Percentiles rank a stretch among this genome's conserved stretches.
Evolutionary conservation across 805 yeast species (phyloP).

Genomic region (Blastobotrys peoriensis): DNA sequence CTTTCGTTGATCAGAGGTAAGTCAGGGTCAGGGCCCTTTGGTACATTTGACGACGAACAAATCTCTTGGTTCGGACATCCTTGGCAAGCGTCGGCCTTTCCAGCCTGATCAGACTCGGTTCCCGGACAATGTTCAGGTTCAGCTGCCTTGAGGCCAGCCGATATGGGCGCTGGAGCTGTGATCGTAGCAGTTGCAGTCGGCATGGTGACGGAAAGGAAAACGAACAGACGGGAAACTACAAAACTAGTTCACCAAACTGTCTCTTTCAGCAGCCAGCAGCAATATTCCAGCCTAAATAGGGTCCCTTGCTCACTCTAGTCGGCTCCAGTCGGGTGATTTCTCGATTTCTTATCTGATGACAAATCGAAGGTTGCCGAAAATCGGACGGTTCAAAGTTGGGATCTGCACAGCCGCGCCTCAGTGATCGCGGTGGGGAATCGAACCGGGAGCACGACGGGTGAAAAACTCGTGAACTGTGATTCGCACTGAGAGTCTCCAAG

Average conservation of each 20-base stretch:
- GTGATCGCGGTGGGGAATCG: too few relatives aligned
- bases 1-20: constrained; percentile 67
- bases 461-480: too few relatives aligned
- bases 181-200: constrained; percentile 5
- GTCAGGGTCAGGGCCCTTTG: constrained; percentile 95
- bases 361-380: background rate
- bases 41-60: constrained; percentile 62
- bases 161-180: constrained; percentile 4
- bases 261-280: too few relatives aligned
- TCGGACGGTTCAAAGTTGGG: too few relatives aligned
- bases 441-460: too few relatives aligned
- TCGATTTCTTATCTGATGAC: too few relatives aligned
- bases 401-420: too few relatives aligned
- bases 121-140: constrained; percentile 99
- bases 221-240: background rate
- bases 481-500: too few relatives aligned
- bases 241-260: too few relatives aligned
- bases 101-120: constrained; percentile 90
- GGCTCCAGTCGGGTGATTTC: too few relatives aligned
- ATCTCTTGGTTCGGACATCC: constrained; percentile 94
- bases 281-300: too few relatives aligned
- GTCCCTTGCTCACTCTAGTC: too few relatives aligned
- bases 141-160: constrained; percentile 43
- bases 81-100: constrained; percentile 85
- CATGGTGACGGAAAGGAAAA: constrained; percentile 1